Evolutionary conservation across 805 yeast species (phyloP).

Genomic region (Sugiyamaella marilandica): DNA sequence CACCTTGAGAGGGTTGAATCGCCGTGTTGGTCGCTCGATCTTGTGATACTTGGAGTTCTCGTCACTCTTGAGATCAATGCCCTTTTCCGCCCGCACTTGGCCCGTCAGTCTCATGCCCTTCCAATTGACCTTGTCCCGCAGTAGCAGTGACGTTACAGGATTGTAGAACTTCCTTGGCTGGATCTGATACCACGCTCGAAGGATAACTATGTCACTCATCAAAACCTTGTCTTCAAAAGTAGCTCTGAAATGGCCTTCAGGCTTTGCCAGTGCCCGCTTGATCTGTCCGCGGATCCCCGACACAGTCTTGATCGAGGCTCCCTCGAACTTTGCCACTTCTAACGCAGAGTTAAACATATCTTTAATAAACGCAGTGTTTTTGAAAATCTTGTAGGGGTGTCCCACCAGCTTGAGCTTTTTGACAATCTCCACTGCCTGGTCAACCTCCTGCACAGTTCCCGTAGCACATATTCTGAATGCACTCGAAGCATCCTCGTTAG

Average conservation of each 20-base stretch:
- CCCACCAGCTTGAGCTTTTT: slow-evolving; percentile 95
- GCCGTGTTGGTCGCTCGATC: slow-evolving; percentile 78
- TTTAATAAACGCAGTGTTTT: slow-evolving; percentile 94
- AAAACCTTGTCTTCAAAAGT: slow-evolving; percentile 93
- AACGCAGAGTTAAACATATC: slow-evolving; percentile 91
- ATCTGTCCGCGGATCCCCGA: slow-evolving; percentile 98
- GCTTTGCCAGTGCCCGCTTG: slow-evolving; percentile 86
- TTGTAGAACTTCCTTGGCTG: slow-evolving; percentile 86
- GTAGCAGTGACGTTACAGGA: slow-evolving; percentile 87
- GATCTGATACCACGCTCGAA: slow-evolving; percentile 97
- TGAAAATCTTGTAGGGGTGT: slow-evolving; percentile 85
- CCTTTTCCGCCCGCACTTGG: slow-evolving; percentile 74
- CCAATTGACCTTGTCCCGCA: slow-evolving; percentile 81
- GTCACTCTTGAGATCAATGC: slow-evolving; percentile 56
- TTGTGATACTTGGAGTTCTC: slow-evolving; percentile 55
- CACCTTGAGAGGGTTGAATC: slow-evolving; percentile 81
- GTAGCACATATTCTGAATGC: slow-evolving; percentile 95
- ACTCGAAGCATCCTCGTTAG: slow-evolving; percentile 77
- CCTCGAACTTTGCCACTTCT: slow-evolving; percentile 97
- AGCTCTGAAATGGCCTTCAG: slow-evolving; percentile 95
- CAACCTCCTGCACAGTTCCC: slow-evolving; percentile 91
- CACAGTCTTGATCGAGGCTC: slow-evolving; percentile 94
- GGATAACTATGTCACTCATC: slow-evolving; percentile 73
- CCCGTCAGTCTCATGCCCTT: slow-evolving; percentile 96
- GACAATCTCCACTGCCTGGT: slow-evolving; percentile 83